Evolutionary conservation across 768 basidiomycete species (phyloP).

Genomic region (Tulasnella sp.): DNA sequence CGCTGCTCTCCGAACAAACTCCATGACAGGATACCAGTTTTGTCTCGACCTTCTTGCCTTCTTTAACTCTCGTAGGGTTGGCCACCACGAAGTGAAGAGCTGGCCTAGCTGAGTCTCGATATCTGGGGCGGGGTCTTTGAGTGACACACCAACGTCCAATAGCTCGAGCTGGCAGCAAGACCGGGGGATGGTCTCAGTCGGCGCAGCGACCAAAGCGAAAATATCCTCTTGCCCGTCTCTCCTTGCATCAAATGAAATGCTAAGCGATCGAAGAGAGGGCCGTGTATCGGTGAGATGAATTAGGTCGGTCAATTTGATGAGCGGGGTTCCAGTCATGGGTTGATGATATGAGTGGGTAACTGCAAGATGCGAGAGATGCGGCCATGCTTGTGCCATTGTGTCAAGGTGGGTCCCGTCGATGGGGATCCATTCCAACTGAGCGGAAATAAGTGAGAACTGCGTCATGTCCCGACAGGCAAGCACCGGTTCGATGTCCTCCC

Average conservation of each 20-base stretch:
- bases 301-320: slow-evolving; percentile 1
- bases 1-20: neutral
- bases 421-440: neutral
- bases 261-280: neutral
- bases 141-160: neutral
- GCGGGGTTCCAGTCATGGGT: neutral
- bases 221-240: neutral
- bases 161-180: neutral
- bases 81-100: slow-evolving; percentile 6
- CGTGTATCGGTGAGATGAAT: neutral
- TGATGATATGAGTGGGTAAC: neutral
- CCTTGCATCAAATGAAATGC: neutral
- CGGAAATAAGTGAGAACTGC: neutral
- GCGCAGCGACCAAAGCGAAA: neutral
- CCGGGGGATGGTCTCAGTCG: neutral
- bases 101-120: neutral
- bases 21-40: neutral
- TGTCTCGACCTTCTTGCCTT: neutral
- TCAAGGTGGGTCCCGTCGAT: neutral
- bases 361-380: neutral
- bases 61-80: neutral
- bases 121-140: neutral
- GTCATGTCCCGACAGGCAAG: neutral
- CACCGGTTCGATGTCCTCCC: slow-evolving; percentile 10
- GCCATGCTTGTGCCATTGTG: neutral